Percentiles rank a stretch among this genome's conserved stretches.
These are phyloP conservation scores for Cryptomeria japonica DNA, from an alignment of 75 land plant genomes.

Conservation along the genomic window DNA sequence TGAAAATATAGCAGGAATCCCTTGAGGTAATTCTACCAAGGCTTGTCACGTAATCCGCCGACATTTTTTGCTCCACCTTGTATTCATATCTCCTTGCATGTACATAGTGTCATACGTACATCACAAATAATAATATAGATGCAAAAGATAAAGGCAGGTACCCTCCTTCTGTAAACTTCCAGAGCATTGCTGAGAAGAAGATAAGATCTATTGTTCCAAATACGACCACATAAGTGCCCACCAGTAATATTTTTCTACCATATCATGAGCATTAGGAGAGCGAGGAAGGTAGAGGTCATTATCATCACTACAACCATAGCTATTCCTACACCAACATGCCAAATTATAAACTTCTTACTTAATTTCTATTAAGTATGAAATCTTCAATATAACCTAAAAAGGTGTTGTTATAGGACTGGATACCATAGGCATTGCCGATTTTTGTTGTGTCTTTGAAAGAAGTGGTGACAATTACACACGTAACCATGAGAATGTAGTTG, in stretches of 20 bases:
- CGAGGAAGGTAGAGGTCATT: slow-evolving; percentile 27
- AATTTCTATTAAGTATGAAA: no score
- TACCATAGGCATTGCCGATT: slow-evolving; percentile 71
- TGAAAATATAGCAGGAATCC: slow-evolving; percentile 61
- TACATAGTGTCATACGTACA: slow-evolving; percentile 72
- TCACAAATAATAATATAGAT: slow-evolving; percentile 32
- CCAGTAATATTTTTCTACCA: slow-evolving; percentile 27
- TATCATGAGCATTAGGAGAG: slow-evolving; percentile 43
- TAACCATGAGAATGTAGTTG: slow-evolving; percentile 54
- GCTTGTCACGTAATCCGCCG: slow-evolving; percentile 19
- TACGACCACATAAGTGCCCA: slow-evolving; percentile 15
- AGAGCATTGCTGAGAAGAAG: slow-evolving; percentile 34
- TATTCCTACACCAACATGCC: slow-evolving; percentile 13
- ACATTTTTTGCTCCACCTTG: slow-evolving; percentile 57
- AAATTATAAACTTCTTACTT: no score
- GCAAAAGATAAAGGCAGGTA: slow-evolving; percentile 61
- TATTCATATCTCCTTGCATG: slow-evolving; percentile 30
- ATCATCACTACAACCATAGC: slow-evolving; percentile 39
- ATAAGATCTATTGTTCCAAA: slow-evolving; percentile 26
- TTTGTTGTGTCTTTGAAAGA: slow-evolving; percentile 45
- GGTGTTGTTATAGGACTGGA: no score
- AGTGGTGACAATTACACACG: slow-evolving; percentile 38
- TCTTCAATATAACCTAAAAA: no score
- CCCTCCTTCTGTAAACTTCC: slow-evolving; percentile 41
- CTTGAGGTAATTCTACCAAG: slow-evolving; percentile 52